Evolutionary conservation across 176 grass and related monocot genomes (phyloP).

Genomic region (Aegilops umbellulata): DNA sequence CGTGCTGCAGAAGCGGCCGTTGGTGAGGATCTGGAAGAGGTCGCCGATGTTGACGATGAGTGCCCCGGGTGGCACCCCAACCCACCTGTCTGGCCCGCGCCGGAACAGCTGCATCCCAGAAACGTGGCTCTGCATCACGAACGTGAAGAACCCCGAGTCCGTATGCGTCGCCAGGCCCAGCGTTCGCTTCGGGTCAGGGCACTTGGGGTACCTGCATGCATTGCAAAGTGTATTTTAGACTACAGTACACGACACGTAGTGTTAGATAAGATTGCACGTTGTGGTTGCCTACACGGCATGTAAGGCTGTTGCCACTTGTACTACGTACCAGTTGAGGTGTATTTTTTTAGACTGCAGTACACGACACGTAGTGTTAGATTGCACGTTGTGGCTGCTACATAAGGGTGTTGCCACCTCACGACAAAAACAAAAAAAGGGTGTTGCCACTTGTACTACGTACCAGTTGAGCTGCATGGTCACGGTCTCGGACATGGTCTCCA

Average conservation of each 20-base stretch:
- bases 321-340: no score
- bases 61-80: slow-evolving; percentile 57
- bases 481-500: slow-evolving; percentile 50
- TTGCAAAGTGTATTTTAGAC: neutral
- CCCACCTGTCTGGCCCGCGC: slow-evolving; percentile 54
- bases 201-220: slow-evolving; percentile 58
- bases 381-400: no score
- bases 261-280: no score
- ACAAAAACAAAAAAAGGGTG: no score
- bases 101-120: slow-evolving; percentile 83
- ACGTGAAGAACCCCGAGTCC: slow-evolving; percentile 88
- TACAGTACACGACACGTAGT: no score
- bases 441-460: neutral
- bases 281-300: no score
- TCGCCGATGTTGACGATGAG: slow-evolving; percentile 89
- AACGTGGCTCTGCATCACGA: slow-evolving; percentile 73
- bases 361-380: no score
- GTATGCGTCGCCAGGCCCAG: slow-evolving; percentile 86
- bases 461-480: slow-evolving; percentile 62
- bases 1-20: slow-evolving; percentile 76
- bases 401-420: no score
- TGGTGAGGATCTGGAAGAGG: slow-evolving; percentile 86
- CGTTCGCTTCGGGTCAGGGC: slow-evolving; percentile 83
- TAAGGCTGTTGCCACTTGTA: no score
- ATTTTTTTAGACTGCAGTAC: no score